These are phyloP conservation scores for Trifolium subterraneum DNA, from an alignment of 306 rosid genomes.

Conservation along the genomic window DNA sequence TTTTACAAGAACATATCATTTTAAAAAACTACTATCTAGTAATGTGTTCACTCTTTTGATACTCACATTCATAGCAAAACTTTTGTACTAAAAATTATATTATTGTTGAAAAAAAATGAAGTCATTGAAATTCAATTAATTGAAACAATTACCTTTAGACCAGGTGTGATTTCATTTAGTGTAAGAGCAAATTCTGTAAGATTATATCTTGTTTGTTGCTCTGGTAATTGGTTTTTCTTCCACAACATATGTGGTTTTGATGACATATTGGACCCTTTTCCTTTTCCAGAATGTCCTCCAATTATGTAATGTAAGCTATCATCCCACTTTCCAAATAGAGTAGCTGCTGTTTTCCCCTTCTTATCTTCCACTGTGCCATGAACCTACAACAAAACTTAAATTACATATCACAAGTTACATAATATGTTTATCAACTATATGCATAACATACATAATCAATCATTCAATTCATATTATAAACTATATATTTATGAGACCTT, in stretches of 20 bases:
- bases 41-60: no score
- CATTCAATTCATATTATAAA: not conserved
- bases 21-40: no score
- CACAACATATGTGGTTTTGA: constrained; percentile 70
- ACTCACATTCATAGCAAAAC: not conserved
- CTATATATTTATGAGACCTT: no score
- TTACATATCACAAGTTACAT: constrained; percentile 44
- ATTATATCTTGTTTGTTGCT: constrained; percentile 73
- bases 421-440: constrained; percentile 26
- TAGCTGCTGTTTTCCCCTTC: constrained; percentile 73
- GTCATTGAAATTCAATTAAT: not conserved
- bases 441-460: constrained; percentile 4
- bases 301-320: constrained; percentile 72
- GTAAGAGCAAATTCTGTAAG: constrained; percentile 81
- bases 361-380: constrained; percentile 81
- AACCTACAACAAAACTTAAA: constrained; percentile 61
- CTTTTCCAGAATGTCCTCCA: constrained; percentile 71
- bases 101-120: not conserved
- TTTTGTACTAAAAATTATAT: not conserved
- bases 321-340: constrained; percentile 91
- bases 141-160: constrained; percentile 59
- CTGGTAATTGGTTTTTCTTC: constrained; percentile 64
- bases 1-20: no score
- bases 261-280: constrained; percentile 60
- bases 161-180: constrained; percentile 79